Percentiles rank a stretch among this genome's conserved stretches.
Conservation (phyloP, 495 filamentous ascomycete species). For the Cercophora sp. region DNA sequence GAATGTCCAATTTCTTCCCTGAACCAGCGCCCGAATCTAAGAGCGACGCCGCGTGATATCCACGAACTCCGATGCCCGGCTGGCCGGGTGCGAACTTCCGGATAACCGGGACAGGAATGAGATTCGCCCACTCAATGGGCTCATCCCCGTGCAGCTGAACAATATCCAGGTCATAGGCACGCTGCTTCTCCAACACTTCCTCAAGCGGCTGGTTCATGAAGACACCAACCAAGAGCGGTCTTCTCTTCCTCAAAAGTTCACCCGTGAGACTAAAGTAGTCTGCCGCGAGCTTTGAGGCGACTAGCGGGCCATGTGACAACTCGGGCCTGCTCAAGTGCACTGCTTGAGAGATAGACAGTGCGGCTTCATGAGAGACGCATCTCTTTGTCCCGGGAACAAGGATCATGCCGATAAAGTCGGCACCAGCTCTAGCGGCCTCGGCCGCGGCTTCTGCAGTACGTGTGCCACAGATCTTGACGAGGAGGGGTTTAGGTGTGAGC, state of each 20-base stretch:
- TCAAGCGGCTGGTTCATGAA: slow-evolving; percentile 86
- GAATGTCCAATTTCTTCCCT: slow-evolving; percentile 68
- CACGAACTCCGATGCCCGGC: slow-evolving; percentile 62
- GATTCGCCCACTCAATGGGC: slow-evolving; percentile 81
- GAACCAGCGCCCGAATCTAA: slow-evolving; percentile 83
- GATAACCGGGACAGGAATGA: slow-evolving; percentile 88
- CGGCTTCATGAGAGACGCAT: slow-evolving; percentile 69
- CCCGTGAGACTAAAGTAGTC: slow-evolving; percentile 42
- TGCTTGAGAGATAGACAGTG: slow-evolving; percentile 71
- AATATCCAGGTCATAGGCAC: slow-evolving; percentile 74
- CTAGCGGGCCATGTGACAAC: slow-evolving; percentile 16
- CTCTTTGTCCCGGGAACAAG: slow-evolving; percentile 77
- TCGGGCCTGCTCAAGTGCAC: slow-evolving; percentile 49
- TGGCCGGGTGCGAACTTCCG: slow-evolving; percentile 73
- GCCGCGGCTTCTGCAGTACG: slow-evolving; percentile 75
- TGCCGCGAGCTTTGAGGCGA: slow-evolving; percentile 28
- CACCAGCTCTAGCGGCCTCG: slow-evolving; percentile 79
- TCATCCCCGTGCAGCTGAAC: slow-evolving; percentile 91
- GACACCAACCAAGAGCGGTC: slow-evolving; percentile 84
- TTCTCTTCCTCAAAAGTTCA: slow-evolving; percentile 34
- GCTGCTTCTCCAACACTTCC: slow-evolving; percentile 72
- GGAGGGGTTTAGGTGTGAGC: slow-evolving; percentile 35
- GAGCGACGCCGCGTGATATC: slow-evolving; percentile 78
- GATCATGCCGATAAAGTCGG: slow-evolving; percentile 91
- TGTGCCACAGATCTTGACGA: slow-evolving; percentile 98